phyloP scores from a whole-genome alignment of 805 yeast genomes.

The Candida mattraensis region DNA sequence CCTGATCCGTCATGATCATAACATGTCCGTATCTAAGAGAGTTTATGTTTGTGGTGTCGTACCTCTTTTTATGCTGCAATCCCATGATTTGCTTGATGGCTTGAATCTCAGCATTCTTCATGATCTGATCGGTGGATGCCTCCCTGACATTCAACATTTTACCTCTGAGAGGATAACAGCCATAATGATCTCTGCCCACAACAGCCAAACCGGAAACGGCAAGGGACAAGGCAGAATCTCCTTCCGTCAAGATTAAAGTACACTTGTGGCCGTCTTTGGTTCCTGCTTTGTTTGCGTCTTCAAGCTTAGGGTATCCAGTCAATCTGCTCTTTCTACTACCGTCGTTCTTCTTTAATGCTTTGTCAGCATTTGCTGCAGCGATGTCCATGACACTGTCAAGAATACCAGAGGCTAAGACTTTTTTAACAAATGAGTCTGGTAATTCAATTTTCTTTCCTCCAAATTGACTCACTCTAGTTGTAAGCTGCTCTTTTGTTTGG shows the following conservation, averaged over 20 bases:
- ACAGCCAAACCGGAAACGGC: slow-evolving; percentile 94
- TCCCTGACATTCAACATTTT: slow-evolving; percentile 93
- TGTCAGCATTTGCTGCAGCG: slow-evolving; percentile 86
- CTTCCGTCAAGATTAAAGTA: slow-evolving; percentile 92
- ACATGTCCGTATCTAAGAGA: slow-evolving; percentile 91
- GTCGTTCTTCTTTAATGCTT: slow-evolving; percentile 82
- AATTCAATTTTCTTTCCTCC: slow-evolving; percentile 79
- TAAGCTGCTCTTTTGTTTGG: slow-evolving; percentile 94
- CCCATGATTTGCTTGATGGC: slow-evolving; percentile 96
- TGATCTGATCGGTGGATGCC: slow-evolving; percentile 92
- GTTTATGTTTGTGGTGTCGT: slow-evolving; percentile 58
- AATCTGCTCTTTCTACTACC: slow-evolving; percentile 83
- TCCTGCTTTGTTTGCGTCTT: slow-evolving; percentile 96
- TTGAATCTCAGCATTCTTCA: slow-evolving; percentile 91
- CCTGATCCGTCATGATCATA: slow-evolving; percentile 99
- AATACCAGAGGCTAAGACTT: slow-evolving; percentile 65
- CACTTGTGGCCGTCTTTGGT: slow-evolving; percentile 89
- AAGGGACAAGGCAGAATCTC: slow-evolving; percentile 90
- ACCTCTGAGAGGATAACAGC: slow-evolving; percentile 95
- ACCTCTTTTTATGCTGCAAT: slow-evolving; percentile 84
- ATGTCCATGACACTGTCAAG: slow-evolving; percentile 77
- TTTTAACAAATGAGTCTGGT: slow-evolving; percentile 72
- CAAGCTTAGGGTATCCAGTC: slow-evolving; percentile 85
- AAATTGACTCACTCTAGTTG: slow-evolving; percentile 84
- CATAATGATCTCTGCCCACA: slow-evolving; percentile 92